Evolutionary conservation across 805 yeast species (phyloP).

Genomic region (Pichia heedii): DNA sequence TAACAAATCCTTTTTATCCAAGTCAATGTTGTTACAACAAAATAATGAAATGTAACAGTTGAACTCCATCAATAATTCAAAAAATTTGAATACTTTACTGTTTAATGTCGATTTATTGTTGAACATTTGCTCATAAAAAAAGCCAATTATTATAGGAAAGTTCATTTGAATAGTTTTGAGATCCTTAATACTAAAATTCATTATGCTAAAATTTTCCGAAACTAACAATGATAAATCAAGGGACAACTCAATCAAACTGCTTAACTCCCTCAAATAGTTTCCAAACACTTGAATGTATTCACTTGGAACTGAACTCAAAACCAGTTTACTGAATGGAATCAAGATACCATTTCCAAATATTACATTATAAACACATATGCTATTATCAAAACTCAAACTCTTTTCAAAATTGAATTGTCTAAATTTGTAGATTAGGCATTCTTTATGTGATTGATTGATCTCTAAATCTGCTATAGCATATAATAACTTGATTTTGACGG

Average conservation of each 20-base stretch:
- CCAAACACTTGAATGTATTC: background rate
- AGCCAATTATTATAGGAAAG: background rate
- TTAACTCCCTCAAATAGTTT: background rate
- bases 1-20: background rate
- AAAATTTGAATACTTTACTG: background rate
- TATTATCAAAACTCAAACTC: background rate
- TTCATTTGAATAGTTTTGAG: background rate
- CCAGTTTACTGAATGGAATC: background rate
- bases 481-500: background rate
- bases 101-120: background rate
- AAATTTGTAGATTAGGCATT: background rate
- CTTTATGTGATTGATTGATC: background rate
- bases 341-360: background rate
- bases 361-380: background rate
- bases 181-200: background rate
- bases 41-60: constrained; percentile 1
- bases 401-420: background rate
- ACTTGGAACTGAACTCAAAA: background rate
- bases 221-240: background rate
- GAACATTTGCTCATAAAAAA: background rate
- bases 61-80: background rate
- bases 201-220: background rate
- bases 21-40: constrained; percentile 1
- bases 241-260: background rate
- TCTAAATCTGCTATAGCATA: background rate